Base-by-base conservation (phyloP, 306 rosid species). In the Quercus berberidifolia region DNA sequence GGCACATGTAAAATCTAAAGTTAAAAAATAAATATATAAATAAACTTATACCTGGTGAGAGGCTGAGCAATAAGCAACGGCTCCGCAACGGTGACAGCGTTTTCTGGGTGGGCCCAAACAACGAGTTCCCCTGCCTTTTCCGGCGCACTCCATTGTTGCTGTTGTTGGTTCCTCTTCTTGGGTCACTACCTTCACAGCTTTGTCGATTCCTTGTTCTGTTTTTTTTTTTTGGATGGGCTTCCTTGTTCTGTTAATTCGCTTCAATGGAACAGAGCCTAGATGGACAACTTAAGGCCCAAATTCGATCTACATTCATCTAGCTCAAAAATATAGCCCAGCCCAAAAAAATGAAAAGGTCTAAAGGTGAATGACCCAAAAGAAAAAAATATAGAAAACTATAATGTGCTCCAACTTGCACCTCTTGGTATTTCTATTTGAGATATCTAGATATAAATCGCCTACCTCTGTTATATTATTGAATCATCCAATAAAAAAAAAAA, bases 41-140 rank as follows among this genome's bases (percentile, higher is more conserved):
- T 7, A 8, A 41, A 41, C 12, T 41, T 41, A 41, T 41, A 41
- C 98, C 97, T 92, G 98, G 69, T 94, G 97, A 76, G 94, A 75
- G 74, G 88, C 78, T 38, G 97, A 88, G 83, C 97, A 94, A 74
- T 91, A 94, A 72, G 97, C 90, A 69, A 94, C 93, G 52, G 97
- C 98, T 82, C 83, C 95, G 55, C 98, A 91, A 20, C 91, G 91
- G 71, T 78, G 83, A 81, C 98, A 91, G 8, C 87, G 87, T 41
- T 90, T 86, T 0, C 78, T 86, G 69, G 92, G 88, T 25, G 87
- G 86, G 77, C 88, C 92, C 26, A 78, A 65, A 84, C 98, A 94
- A 76, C 91, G 85, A 12, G 81, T 74, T 70, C 93, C 87, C 72
- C 85, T 84, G 6, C 98, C 92, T 80, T 80, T 90, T 60, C 93